These are phyloP conservation scores for Kingdonia uniflora DNA, from an alignment of 164 flowering plant genomes.

Conservation along the genomic window DNA sequence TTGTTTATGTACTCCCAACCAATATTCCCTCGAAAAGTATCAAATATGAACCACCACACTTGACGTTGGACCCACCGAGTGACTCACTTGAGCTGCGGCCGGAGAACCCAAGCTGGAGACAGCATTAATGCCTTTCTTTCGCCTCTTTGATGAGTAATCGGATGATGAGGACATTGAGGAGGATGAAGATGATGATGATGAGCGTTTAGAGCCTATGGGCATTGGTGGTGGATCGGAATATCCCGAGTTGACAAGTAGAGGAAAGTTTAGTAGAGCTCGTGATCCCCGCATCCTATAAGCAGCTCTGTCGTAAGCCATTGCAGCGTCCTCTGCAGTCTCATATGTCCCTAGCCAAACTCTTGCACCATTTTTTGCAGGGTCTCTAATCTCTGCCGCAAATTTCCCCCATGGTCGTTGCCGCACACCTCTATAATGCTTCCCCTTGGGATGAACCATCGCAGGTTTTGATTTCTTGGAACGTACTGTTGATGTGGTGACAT, in stretches of 20 bases:
- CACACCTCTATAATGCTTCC: conserved; percentile 38
- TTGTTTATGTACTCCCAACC: too few relatives aligned
- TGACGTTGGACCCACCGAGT: too few relatives aligned
- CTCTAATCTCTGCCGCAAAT: conserved; percentile 35
- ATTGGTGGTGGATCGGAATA: conserved; percentile 3
- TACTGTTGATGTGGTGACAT: too few relatives aligned
- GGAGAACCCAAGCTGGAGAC: too few relatives aligned
- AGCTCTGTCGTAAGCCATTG: conserved; percentile 35
- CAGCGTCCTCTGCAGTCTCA: conserved; percentile 40
- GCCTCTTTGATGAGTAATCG: conserved; percentile 16
- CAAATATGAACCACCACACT: too few relatives aligned
- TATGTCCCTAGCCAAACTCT: conserved; percentile 42
- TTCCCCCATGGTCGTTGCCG: conserved; percentile 40
- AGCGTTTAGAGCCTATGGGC: conserved; percentile 2
- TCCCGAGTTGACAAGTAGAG: conserved; percentile 18
- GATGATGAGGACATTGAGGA: too few relatives aligned
- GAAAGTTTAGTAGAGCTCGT: conserved; percentile 36
- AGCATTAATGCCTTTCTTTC: conserved; percentile 6
- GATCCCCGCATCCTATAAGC: conserved; percentile 39
- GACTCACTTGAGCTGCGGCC: too few relatives aligned
- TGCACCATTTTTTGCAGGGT: conserved; percentile 42
- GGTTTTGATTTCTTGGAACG: too few relatives aligned
- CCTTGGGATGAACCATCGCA: conserved; percentile 7
- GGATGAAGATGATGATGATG: conserved; percentile 8
- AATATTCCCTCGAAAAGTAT: too few relatives aligned